Evolutionary conservation across 2,329 filamentous ascomycete species (phyloP).

Genomic region (Pseudogymnoascus sp.): DNA sequence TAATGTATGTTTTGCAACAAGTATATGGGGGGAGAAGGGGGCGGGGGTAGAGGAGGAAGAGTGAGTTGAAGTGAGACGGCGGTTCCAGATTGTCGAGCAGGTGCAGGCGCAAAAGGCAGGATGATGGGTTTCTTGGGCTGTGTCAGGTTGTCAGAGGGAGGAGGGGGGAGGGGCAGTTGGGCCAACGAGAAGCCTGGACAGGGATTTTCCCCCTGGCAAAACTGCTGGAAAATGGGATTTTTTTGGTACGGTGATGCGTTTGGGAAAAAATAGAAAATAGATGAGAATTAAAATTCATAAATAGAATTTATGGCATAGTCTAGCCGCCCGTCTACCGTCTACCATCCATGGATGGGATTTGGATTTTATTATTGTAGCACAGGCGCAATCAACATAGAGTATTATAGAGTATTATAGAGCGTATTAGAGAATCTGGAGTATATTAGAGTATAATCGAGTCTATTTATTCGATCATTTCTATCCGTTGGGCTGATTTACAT

Average conservation of each 20-base stretch:
- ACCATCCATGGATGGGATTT: not conserved
- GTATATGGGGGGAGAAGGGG: not conserved
- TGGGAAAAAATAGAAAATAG: not conserved
- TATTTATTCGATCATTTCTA: not conserved
- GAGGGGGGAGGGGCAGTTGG: constrained; percentile 5
- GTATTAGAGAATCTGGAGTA: not conserved
- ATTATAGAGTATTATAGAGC: not conserved
- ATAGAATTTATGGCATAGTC: not conserved
- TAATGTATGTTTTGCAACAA: not conserved
- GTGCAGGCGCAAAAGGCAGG: not conserved
- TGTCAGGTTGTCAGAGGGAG: not conserved
- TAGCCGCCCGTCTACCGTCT: not conserved
- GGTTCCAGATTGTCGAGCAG: not conserved
- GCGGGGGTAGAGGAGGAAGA: not conserved
- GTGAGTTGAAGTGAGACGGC: not conserved
- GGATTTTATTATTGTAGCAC: not conserved
- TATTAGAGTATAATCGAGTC: not conserved
- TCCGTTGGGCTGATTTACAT: not conserved
- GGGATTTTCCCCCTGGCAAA: not conserved
- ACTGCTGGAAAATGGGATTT: not conserved
- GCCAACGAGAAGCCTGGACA: not conserved
- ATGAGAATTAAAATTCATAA: not conserved
- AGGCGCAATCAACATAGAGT: not conserved
- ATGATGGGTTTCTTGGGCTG: not conserved
- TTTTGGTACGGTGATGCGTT: constrained; percentile 3